Evolutionary conservation across 176 grass and related monocot genomes (phyloP), one percentile per base, ranked within the genome.

Genomic region (Otatea glauca): DNA sequence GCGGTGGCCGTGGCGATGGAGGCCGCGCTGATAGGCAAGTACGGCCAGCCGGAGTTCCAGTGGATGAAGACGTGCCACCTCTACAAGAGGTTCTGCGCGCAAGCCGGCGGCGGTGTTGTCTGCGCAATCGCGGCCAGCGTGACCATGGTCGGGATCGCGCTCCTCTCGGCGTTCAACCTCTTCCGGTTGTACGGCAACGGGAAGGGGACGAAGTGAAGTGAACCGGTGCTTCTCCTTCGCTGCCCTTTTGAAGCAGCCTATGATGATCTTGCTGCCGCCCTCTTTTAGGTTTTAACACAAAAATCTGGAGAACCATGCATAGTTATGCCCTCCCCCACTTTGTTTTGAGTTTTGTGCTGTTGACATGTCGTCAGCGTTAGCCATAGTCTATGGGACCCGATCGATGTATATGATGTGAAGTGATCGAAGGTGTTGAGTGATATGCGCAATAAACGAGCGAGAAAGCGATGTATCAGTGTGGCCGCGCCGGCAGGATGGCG

Each of bases 11-110:
- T 91, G 58, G 90, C 95, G 6, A 43, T 86, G 70, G 84, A 97
- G 86, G 86, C 95, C 1, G 88, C 86, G 21, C 39, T 90, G 72
- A 68, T 94, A 2, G 67, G 86, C 35, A 77, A 97, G 84, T 93
- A 81, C 18, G 92, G 95, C 14, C 83, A 86, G 54, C 70, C 50
- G 50, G 84, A 94, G 90, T 94, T 97, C 80, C 95, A 97, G 70
- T 97, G 95, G 95, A 94, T 94, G 92, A 94, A 93, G 85, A 81
- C 92, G 55, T 97, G 95, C 92, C 74, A 93, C 10, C 70, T 97
- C 68, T 97, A 92, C 77, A 87, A 67, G 74, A 83, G 84, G 54
- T 97, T 94, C 90, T 97, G 95, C 78, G 60, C 83, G 64, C 95
- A 85, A 75, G 92, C 81, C 0, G 95, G 88, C 0, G 90, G 75